phyloP scores from a whole-genome alignment of 371 early-diverging fungal species.

The Mortierella sp. region DNA sequence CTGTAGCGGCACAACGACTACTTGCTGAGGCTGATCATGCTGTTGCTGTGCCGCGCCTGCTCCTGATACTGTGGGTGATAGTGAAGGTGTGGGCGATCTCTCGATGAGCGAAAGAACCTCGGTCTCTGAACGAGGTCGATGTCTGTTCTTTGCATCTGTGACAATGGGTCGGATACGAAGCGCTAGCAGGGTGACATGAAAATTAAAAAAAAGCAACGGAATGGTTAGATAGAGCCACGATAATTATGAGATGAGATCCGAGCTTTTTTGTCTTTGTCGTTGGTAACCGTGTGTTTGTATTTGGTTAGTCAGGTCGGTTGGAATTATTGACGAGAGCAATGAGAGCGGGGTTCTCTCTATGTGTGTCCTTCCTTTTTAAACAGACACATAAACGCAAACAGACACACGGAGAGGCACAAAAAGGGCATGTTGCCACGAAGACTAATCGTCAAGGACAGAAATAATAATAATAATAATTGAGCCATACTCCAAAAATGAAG shows the following conservation, averaged over 20 bases:
- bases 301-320: no score
- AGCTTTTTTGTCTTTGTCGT: no score
- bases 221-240: background rate
- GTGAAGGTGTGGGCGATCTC: constrained; percentile 46
- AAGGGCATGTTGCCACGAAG: background rate
- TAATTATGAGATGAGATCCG: background rate
- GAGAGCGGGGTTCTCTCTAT: constrained; percentile 9
- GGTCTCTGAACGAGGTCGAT: constrained; percentile 56
- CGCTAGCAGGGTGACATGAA: constrained; percentile 44
- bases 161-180: constrained; percentile 68
- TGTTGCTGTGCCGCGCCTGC: constrained; percentile 15
- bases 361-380: background rate
- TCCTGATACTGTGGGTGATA: constrained; percentile 47
- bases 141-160: constrained; percentile 29
- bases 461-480: no score
- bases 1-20: constrained; percentile 62
- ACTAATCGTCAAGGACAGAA: no score
- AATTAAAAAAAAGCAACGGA: background rate
- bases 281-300: no score
- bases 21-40: constrained; percentile 39
- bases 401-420: background rate
- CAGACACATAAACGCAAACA: no score
- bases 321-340: constrained; percentile 8
- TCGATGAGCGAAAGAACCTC: constrained; percentile 60
- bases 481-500: no score